A percentile compares a stretch with the other conserved stretches of the same genome.
phyloP scores from a whole-genome alignment of 495 filamentous ascomycete species.

The Chlorociboria aeruginascens region DNA sequence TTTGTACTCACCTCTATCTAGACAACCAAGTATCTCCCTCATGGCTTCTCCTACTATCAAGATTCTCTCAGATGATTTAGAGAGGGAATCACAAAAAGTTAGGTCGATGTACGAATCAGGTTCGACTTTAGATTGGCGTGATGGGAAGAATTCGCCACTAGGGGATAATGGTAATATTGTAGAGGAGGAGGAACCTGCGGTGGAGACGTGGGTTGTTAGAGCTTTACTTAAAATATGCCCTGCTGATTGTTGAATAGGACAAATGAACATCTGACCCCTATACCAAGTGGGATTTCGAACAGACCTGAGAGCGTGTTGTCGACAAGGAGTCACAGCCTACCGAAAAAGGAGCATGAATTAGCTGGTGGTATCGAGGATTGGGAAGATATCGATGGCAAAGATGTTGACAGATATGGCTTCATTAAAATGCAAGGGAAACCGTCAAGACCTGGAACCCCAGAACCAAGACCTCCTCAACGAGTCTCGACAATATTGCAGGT shows the following conservation, averaged over 20 bases:
- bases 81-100: conserved; percentile 77
- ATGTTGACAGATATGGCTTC: conserved; percentile 93
- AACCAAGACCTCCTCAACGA: conserved; percentile 45
- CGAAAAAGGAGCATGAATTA: conserved; percentile 29
- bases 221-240: neutral
- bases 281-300: neutral
- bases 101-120: conserved; percentile 84
- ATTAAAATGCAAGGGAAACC: conserved; percentile 38
- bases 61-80: conserved; percentile 65
- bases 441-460: conserved; percentile 19
- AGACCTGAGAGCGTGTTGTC: conserved; percentile 15
- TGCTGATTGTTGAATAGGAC: conserved; percentile 6
- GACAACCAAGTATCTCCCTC: conserved; percentile 29
- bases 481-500: conserved; percentile 51
- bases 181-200: neutral
- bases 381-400: conserved; percentile 75
- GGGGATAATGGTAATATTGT: neutral
- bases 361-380: conserved; percentile 92
- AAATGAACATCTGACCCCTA: conserved; percentile 4
- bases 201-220: conserved; percentile 2
- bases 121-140: conserved; percentile 43
- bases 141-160: conserved; percentile 30
- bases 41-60: conserved; percentile 14
- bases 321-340: conserved; percentile 6
- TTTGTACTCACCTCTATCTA: conserved; percentile 11